phyloP scores from a whole-genome alignment of 208 protist species.

The Leishmania lainsoni region DNA sequence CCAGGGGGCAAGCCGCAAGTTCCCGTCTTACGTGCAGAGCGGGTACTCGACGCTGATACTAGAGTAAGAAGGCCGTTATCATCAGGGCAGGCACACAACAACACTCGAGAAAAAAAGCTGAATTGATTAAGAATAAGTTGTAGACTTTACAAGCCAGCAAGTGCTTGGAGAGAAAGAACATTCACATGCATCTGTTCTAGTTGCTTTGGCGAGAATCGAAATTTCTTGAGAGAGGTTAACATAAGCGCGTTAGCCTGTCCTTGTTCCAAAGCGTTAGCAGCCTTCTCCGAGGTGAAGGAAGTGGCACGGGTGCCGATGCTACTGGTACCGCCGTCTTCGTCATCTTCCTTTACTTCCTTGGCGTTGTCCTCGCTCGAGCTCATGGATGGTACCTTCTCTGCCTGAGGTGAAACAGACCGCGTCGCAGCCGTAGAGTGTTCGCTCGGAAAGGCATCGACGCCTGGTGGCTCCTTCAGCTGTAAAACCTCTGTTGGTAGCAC shows the following conservation, averaged over 20 bases:
- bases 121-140: not conserved
- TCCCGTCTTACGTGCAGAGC: not conserved
- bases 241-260: not conserved
- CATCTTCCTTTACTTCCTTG: not conserved
- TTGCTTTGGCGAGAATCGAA: not conserved
- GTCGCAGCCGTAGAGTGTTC: not conserved
- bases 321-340: not conserved
- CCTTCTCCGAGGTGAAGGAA: not conserved
- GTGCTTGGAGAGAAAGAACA: not conserved
- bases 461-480: not conserved
- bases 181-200: not conserved
- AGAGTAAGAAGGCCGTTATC: not conserved
- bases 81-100: not conserved
- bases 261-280: not conserved
- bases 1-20: not conserved
- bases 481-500: constrained; percentile 5
- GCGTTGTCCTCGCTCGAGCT: not conserved
- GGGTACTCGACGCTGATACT: not conserved
- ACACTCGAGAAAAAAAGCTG: not conserved
- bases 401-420: not conserved
- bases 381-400: not conserved
- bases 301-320: constrained; percentile 4
- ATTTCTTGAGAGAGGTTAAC: constrained; percentile 1
- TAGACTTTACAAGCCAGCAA: not conserved
- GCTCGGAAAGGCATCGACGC: not conserved